phyloP scores from a whole-genome alignment of 2,329 filamentous ascomycete genomes.

The Periconia digitata region DNA sequence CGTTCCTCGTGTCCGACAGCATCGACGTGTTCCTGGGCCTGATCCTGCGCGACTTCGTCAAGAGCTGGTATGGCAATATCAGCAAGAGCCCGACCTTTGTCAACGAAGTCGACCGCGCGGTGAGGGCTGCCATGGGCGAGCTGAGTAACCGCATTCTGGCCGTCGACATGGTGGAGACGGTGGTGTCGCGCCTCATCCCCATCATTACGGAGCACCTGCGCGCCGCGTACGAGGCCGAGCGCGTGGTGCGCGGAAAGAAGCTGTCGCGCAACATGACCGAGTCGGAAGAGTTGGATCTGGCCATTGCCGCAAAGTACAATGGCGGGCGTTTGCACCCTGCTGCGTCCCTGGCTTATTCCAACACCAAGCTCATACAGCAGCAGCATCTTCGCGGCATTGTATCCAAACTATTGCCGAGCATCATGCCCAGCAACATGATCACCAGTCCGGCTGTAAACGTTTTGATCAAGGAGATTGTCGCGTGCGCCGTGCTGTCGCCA shows the following conservation, averaged over 20 bases:
- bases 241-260: conserved; percentile 81
- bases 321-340: conserved; percentile 88
- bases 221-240: conserved; percentile 89
- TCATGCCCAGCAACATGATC: conserved; percentile 73
- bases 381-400: conserved; percentile 81
- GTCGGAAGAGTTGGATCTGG: conserved; percentile 91
- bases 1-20: conserved; percentile 74
- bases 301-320: conserved; percentile 91
- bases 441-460: conserved; percentile 79
- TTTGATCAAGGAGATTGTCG: conserved; percentile 84
- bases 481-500: conserved; percentile 86
- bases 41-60: conserved; percentile 80
- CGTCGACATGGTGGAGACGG: conserved; percentile 80
- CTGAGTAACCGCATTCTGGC: conserved; percentile 72
- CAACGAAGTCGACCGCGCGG: conserved; percentile 80
- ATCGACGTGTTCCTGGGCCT: conserved; percentile 77
- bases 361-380: conserved; percentile 83
- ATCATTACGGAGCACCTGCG: conserved; percentile 85
- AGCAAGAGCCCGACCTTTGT: conserved; percentile 78
- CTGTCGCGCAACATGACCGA: conserved; percentile 89
- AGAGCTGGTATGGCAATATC: conserved; percentile 85
- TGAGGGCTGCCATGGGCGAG: conserved; percentile 71
- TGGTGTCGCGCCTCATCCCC: conserved; percentile 81
- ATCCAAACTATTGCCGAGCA: conserved; percentile 68
- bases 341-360: conserved; percentile 78